These are phyloP conservation scores for Penicillium thymicola DNA, from an alignment of 2,329 filamentous ascomycete genomes.

Conservation along the genomic window DNA sequence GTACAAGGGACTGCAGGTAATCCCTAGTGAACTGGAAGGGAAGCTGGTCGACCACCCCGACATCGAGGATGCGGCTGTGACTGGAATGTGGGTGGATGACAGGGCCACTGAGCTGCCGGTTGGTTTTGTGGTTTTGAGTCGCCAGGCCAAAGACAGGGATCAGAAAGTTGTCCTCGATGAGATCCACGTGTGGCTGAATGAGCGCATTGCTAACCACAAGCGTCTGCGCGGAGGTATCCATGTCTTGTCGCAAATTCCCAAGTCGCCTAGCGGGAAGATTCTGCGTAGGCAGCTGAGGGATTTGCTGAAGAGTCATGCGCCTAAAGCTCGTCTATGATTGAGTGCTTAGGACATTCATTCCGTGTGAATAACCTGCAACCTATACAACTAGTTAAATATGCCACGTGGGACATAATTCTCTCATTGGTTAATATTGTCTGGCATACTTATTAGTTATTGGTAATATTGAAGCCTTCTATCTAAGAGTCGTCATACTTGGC, in stretches of 20 bases:
- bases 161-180: conserved; percentile 6
- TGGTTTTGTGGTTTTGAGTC: conserved; percentile 20
- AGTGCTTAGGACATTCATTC: too few species aligned
- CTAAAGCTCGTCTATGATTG: conserved; percentile 18
- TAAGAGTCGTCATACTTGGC: too few species aligned
- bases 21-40: conserved; percentile 23
- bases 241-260: conserved; percentile 32
- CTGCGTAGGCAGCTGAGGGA: conserved; percentile 26
- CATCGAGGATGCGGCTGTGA: conserved; percentile 21
- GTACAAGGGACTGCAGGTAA: conserved; percentile 23
- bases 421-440: too few species aligned
- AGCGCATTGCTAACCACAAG: conserved; percentile 33
- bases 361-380: neutral
- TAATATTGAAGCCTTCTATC: too few species aligned
- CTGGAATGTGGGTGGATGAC: conserved; percentile 22
- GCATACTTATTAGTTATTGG: too few species aligned
- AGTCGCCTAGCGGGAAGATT: conserved; percentile 36
- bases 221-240: conserved; percentile 32
- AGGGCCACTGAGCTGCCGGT: conserved; percentile 20
- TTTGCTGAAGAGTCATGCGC: conserved; percentile 15
- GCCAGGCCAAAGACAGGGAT: conserved; percentile 6
- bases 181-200: conserved; percentile 22
- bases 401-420: too few species aligned
- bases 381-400: too few species aligned
- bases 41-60: conserved; percentile 22